phyloP scores from a whole-genome alignment of 192 early-diverging fungal genomes.

The Backusella australiensis region DNA sequence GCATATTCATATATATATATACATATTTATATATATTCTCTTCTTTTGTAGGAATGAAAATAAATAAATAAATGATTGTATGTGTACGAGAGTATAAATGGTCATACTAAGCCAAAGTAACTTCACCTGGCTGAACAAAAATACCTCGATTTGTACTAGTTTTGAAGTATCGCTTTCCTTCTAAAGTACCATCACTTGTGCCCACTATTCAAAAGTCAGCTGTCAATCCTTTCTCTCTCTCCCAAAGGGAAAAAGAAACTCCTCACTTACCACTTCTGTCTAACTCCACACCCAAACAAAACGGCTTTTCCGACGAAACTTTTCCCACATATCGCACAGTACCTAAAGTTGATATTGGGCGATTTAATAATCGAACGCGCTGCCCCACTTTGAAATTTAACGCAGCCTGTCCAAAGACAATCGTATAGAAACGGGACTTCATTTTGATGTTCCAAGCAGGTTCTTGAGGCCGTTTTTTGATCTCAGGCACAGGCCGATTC shows the following conservation, averaged over 20 bases:
- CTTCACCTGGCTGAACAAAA: slow-evolving; percentile 16
- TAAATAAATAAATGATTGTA: neutral
- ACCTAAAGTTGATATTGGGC: slow-evolving; percentile 12
- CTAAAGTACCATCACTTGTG: slow-evolving; percentile 25
- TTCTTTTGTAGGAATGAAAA: neutral
- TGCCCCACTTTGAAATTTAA: slow-evolving; percentile 9
- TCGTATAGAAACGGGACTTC: neutral
- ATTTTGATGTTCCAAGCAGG: slow-evolving; percentile 10
- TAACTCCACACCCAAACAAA: slow-evolving; percentile 18
- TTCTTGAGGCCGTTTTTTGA: neutral
- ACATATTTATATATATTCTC: neutral
- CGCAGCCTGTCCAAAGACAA: slow-evolving; percentile 1
- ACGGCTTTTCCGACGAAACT: neutral
- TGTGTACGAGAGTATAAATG: no score
- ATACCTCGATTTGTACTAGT: slow-evolving; percentile 21
- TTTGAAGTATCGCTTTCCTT: slow-evolving; percentile 17
- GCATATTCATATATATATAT: neutral
- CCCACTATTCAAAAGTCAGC: slow-evolving; percentile 11
- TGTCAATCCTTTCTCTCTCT: neutral
- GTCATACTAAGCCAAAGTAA: slow-evolving; percentile 11
- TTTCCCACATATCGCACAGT: slow-evolving; percentile 17
- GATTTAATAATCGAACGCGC: slow-evolving; percentile 14
- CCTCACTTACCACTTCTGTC: slow-evolving; percentile 18
- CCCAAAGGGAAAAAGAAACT: neutral
- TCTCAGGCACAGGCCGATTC: neutral